Base-by-base conservation (phyloP, 306 rosid species). In the Cucurbita maxima region DNA sequence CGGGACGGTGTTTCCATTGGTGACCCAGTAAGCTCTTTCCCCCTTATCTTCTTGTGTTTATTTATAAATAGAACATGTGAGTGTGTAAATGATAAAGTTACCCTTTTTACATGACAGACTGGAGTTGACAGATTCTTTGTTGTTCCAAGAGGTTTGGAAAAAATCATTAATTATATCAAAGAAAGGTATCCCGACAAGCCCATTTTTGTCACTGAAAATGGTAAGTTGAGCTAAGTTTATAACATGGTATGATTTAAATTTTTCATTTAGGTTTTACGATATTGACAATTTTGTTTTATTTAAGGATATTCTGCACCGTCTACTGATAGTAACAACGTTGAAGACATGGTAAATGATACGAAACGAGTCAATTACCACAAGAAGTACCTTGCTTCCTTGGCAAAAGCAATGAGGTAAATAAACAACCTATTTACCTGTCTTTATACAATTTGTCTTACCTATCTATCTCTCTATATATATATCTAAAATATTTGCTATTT, bases 201-300 rank as follows among this genome's bases (percentile, higher is more conserved):
- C 73, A 80, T 84, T 79, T 82, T 80, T 79, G 82, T 90, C 7
- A 88, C 89, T 10, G 96, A 90, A 84, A 90, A 87, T 34, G 96
- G 96, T 88, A 7, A n/a, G 83, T 64, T 64, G 76, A 86, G 92
- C n/a, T 82, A 75, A 72, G n/a, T 14, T 14, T n/a, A 50, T 13
- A 5, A n/a, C 13, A 50, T 50, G 7, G 7, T 0, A 1, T 50
- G 18, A 14, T 50, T 0, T 4, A 13, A 50, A 14, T 13, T 13
- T 50, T 14, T 7, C 3, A 25, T 58, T 13, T 58, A 58, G 14
- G 10, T n/a, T 25, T 1, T 37, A 61, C 15, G 30, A 38, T 62
- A 40, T 62, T 40, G 19, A 34, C 6, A 4, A 8, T 0, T 16
- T 0, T 44, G 25, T 12, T 1, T 0, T 12, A 14, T 50, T 50